Percentiles rank a stretch among this genome's conserved stretches.
Evolutionary conservation across 805 yeast genomes (phyloP).

Genomic region (Nakazawaea pomicola): DNA sequence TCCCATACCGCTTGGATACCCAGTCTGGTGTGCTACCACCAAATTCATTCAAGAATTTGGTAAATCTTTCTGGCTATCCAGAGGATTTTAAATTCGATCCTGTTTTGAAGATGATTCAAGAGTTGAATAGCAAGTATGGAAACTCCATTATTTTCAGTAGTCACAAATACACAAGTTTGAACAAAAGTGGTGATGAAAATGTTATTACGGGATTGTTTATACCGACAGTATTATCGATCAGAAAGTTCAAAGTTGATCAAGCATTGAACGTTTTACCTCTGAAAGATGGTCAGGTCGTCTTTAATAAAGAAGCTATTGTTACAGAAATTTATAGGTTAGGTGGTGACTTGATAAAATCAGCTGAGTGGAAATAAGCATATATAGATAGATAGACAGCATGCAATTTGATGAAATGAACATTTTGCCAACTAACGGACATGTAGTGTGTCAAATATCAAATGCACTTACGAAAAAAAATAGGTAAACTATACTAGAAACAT

Average conservation of each 20-base stretch:
- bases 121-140: constrained; percentile 57
- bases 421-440: too few relatives aligned
- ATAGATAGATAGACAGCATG: constrained; percentile 17
- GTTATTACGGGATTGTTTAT: constrained; percentile 79
- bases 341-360: constrained; percentile 50
- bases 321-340: constrained; percentile 67
- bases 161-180: constrained; percentile 47
- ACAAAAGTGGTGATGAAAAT: constrained; percentile 45
- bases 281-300: constrained; percentile 34
- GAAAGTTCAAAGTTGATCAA: constrained; percentile 73
- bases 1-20: constrained; percentile 30
- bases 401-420: background rate
- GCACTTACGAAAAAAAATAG: too few relatives aligned
- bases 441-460: background rate
- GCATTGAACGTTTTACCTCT: constrained; percentile 72
- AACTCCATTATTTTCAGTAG: constrained; percentile 69
- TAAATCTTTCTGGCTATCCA: constrained; percentile 37
- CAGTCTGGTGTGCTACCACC: constrained; percentile 54
- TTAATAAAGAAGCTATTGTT: constrained; percentile 70
- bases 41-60: constrained; percentile 57
- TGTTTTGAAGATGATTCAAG: constrained; percentile 51
- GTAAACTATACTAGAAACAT: too few relatives aligned
- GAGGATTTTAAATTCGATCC: constrained; percentile 48
- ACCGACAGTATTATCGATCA: constrained; percentile 51
- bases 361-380: constrained; percentile 13